A percentile compares a stretch with the other conserved stretches of the same genome.
Conservation (phyloP, 352 stramenopile species). For the Blastocystis hominis region DNA sequence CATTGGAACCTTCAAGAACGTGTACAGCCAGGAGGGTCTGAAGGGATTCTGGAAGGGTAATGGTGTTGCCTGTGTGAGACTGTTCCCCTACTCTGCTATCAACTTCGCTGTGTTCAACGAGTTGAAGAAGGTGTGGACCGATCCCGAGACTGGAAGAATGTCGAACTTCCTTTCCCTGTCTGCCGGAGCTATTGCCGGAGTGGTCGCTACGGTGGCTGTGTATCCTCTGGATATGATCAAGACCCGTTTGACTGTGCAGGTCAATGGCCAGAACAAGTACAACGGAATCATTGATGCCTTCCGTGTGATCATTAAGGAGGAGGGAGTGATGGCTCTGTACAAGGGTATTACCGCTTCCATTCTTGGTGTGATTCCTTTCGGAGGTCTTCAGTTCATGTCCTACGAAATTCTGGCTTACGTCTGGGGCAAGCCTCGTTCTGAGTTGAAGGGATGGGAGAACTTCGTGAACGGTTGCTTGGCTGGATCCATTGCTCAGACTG, state of each 20-base stretch:
- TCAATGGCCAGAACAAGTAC: slow-evolving; percentile 24
- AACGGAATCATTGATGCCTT: slow-evolving; percentile 54
- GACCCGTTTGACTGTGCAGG: slow-evolving; percentile 48
- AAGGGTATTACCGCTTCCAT: slow-evolving; percentile 52
- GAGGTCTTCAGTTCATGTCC: slow-evolving; percentile 36
- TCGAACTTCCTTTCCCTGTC: not conserved
- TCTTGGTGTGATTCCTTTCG: slow-evolving; percentile 57
- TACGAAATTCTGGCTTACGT: slow-evolving; percentile 51
- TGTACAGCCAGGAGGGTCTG: not conserved
- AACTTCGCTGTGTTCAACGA: slow-evolving; percentile 14
- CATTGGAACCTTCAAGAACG: slow-evolving; percentile 51
- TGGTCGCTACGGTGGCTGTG: slow-evolving; percentile 5
- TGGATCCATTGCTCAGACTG: slow-evolving; percentile 39
- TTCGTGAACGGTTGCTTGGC: slow-evolving; percentile 51
- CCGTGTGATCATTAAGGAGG: slow-evolving; percentile 43
- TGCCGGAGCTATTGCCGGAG: slow-evolving; percentile 10
- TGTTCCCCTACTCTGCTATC: slow-evolving; percentile 40
- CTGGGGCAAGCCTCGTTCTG: slow-evolving; percentile 45
- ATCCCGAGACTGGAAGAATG: slow-evolving; percentile 33
- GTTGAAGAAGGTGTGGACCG: not conserved
- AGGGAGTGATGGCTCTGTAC: slow-evolving; percentile 51
- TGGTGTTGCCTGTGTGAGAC: slow-evolving; percentile 7
- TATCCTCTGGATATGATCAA: slow-evolving; percentile 56
- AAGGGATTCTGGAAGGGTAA: slow-evolving; percentile 50
- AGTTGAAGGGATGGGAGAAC: slow-evolving; percentile 32